Evolutionary conservation across 805 yeast species (phyloP), one percentile per base, ranked within the genome.

Genomic region (Saturnispora galanensis): DNA sequence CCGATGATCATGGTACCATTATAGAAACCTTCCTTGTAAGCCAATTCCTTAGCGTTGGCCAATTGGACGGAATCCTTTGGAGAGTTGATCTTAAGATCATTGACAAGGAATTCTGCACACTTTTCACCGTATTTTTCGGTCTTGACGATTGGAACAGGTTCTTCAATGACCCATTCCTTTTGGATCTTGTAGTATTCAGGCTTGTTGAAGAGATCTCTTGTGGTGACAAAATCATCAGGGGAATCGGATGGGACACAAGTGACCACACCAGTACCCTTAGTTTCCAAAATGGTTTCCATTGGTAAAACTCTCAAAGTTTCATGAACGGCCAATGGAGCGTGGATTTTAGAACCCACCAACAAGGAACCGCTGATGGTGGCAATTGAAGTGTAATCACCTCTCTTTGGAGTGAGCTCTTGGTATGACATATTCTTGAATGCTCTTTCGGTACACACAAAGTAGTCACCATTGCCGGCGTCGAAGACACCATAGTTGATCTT

Each of bases 181-280:
- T 89, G 73, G 58, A 90, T 84, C 44, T 79, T 76, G 64, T 90
- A 89, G 65, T 79, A 90, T 57, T 87, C 97, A 30, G 97, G 84
- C 69, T 90, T 90, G 71, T 86, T 79, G 56, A 74, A 74, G 56
- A 93, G 75, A 54, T 93, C 98, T 57, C 71, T 73, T 40, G 83
- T 76, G 48, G 96, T 93, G 66, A 90, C 80, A 61, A 58, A 93
- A 70, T 93, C 98, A 70, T 93, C 98, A 49, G 98, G 97, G 47
- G 97, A 89, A 66, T 89, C 96, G n/a, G 96, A 82, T 50, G 97
- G 98, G 51, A 89, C 97, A 71, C 96, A 93, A 5, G 97, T 90
- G 47, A 93, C 98, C 38, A 93, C 97, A 71, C 97, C 98, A 38
- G 97, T 93, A 76, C 98, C 98, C 71, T 93, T 93, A 46, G 79